phyloP scores from a whole-genome alignment of 2,329 filamentous ascomycete species.

The Biscogniauxia marginata region DNA sequence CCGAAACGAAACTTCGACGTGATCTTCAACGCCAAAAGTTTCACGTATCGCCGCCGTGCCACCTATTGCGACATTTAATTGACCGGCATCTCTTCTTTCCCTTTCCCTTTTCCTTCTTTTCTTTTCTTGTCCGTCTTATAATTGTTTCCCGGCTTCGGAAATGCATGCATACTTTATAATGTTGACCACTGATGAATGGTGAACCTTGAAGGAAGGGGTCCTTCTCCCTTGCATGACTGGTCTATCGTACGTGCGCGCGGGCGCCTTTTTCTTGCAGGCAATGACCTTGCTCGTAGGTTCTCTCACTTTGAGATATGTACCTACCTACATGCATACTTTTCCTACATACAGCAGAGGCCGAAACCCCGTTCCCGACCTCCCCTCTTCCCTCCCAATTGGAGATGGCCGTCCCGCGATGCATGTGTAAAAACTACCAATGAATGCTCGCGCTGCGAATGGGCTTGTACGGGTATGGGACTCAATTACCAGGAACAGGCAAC shows the following conservation, averaged over 20 bases:
- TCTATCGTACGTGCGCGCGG: not conserved
- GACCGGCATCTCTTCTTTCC: not conserved
- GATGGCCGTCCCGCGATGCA: not conserved
- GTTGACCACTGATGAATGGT: not conserved
- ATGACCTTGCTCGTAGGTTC: not conserved
- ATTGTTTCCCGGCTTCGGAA: not conserved
- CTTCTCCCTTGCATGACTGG: not conserved
- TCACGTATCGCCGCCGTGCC: not conserved
- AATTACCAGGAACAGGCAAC: not conserved
- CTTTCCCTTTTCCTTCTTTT: not conserved
- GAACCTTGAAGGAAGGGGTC: not conserved
- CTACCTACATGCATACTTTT: not conserved
- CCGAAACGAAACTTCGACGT: not conserved
- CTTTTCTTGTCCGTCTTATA: not conserved
- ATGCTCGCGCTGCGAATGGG: not conserved
- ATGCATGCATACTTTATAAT: no score
- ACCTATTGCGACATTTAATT: not conserved
- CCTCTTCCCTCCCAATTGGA: not conserved
- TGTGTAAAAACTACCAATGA: not conserved
- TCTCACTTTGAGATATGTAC: not conserved
- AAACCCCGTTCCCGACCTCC: not conserved
- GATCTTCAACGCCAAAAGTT: not conserved
- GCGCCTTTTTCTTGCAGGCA: not conserved
- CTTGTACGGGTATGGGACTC: not conserved
- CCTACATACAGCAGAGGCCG: not conserved